Conservation (phyloP, 495 filamentous ascomycete species). For the Xylaria telfairii region DNA sequence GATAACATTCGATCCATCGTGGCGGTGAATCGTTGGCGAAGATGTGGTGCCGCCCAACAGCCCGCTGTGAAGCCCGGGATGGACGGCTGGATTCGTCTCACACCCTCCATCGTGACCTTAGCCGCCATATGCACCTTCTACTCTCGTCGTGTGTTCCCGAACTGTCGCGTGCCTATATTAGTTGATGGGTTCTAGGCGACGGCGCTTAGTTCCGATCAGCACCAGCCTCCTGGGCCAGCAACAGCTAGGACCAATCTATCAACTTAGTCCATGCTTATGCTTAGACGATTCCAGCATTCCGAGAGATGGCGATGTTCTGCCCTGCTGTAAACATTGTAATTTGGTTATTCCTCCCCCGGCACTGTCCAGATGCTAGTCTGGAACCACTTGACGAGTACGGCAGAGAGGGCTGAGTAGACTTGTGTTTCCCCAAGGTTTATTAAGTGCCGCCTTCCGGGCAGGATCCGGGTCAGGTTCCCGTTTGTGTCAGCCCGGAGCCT, state of each 20-base stretch:
- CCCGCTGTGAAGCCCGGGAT: slow-evolving; percentile 1
- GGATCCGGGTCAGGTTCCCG: neutral
- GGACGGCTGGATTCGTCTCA: neutral
- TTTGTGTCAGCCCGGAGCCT: neutral
- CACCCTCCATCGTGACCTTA: slow-evolving; percentile 11
- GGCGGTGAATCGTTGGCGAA: neutral
- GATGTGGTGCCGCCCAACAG: neutral
- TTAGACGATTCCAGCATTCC: no score
- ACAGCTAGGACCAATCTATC: neutral
- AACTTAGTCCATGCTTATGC: no score
- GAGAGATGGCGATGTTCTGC: neutral
- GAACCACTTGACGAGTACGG: neutral
- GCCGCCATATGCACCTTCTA: slow-evolving; percentile 3
- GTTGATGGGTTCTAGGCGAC: neutral
- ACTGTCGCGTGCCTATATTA: neutral
- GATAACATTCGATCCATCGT: neutral
- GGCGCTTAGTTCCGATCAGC: neutral
- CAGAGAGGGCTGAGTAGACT: neutral
- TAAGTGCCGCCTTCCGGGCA: neutral
- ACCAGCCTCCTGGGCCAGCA: neutral
- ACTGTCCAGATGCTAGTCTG: neutral
- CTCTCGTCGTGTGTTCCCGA: slow-evolving; percentile 16
- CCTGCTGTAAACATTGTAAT: neutral
- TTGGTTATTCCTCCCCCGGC: no score
- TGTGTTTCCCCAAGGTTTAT: neutral